phyloP scores from a whole-genome alignment of 2,329 filamentous ascomycete species.

The Arthrobotrys megalospora region DNA sequence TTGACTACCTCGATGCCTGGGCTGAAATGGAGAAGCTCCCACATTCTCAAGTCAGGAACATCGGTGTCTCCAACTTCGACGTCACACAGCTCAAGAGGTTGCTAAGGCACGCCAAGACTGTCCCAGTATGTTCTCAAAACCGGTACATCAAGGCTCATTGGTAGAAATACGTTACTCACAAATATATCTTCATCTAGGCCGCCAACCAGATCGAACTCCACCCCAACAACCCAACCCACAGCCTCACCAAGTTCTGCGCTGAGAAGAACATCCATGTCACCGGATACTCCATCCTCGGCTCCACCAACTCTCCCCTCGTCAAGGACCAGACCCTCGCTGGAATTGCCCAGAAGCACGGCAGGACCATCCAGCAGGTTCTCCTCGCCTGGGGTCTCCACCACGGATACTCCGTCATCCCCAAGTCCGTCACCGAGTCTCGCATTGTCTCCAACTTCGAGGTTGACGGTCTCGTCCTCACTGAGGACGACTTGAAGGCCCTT shows the following conservation, averaged over 20 bases:
- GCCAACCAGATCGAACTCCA: conserved; percentile 89
- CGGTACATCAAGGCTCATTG: background rate
- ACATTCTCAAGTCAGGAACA: conserved; percentile 80
- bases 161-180: conserved; percentile 63
- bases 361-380: conserved; percentile 81
- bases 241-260: conserved; percentile 80
- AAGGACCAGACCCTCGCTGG: conserved; percentile 76
- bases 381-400: conserved; percentile 85
- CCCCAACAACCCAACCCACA: conserved; percentile 84
- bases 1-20: conserved; percentile 87
- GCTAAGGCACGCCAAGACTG: conserved; percentile 76
- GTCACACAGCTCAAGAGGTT: conserved; percentile 85
- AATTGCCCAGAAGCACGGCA: conserved; percentile 77
- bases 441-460: conserved; percentile 84
- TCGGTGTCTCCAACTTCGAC: conserved; percentile 89
- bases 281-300: conserved; percentile 79
- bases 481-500: conserved; percentile 80
- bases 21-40: conserved; percentile 79
- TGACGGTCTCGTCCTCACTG: conserved; percentile 80
- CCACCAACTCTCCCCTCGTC: conserved; percentile 78
- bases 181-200: conserved; percentile 69
- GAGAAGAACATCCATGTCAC: conserved; percentile 82
- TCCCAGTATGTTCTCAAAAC: conserved; percentile 66
- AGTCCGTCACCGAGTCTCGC: conserved; percentile 80
- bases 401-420: conserved; percentile 87